Conservation (phyloP, 2,329 filamentous ascomycete species). For the Cercospora sojina region DNA sequence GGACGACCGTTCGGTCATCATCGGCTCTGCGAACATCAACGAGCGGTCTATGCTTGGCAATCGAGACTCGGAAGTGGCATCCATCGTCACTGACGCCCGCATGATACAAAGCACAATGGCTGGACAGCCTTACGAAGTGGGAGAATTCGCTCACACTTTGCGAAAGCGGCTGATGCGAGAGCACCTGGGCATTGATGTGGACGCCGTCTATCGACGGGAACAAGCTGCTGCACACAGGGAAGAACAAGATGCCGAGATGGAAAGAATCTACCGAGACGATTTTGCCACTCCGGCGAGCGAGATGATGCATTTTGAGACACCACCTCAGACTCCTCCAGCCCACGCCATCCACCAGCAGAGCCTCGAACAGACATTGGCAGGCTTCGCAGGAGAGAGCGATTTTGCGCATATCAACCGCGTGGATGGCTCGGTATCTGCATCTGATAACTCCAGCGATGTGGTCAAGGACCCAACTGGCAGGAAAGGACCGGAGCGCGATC, state of each 20-base stretch:
- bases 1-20: constrained; percentile 88
- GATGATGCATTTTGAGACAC: constrained; percentile 26
- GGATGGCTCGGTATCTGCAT: constrained; percentile 21
- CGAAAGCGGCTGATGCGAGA: constrained; percentile 94
- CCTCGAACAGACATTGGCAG: constrained; percentile 21
- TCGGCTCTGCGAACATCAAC: constrained; percentile 98
- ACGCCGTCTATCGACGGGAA: constrained; percentile 62
- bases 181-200: constrained; percentile 92
- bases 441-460: constrained; percentile 17
- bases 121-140: constrained; percentile 83
- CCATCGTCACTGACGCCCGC: constrained; percentile 87
- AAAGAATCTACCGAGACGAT: constrained; percentile 37
- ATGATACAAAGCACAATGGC: constrained; percentile 92
- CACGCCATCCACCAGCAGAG: constrained; percentile 30
- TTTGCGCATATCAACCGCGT: constrained; percentile 19
- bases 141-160: constrained; percentile 87
- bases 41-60: constrained; percentile 92
- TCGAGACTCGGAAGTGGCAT: constrained; percentile 87
- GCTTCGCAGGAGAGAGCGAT: constrained; percentile 17
- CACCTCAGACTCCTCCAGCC: constrained; percentile 38
- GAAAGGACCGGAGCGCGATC: constrained; percentile 51
- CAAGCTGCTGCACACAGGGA: constrained; percentile 39
- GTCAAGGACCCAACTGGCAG: constrained; percentile 16
- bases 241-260: constrained; percentile 61
- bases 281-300: constrained; percentile 2